These are phyloP conservation scores for Trifolium repens DNA, from an alignment of 306 rosid species.

Conservation along the genomic window DNA sequence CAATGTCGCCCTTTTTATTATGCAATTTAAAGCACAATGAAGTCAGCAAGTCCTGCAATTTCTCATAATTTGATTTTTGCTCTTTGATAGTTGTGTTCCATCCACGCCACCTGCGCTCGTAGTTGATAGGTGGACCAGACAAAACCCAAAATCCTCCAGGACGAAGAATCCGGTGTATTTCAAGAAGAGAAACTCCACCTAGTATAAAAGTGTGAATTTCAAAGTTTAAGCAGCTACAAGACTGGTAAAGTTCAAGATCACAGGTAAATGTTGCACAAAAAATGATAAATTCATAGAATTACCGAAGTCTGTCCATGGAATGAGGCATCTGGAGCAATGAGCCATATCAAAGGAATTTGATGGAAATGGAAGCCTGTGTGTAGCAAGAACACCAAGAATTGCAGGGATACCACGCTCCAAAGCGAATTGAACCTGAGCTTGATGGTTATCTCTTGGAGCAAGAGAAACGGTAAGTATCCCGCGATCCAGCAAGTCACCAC, in stretches of 20 bases:
- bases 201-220: constrained; percentile 19
- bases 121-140: constrained; percentile 98
- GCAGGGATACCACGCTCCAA: constrained; percentile 99
- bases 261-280: constrained; percentile 1
- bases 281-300: constrained; percentile 34
- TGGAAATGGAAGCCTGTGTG: constrained; percentile 95
- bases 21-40: constrained; percentile 86
- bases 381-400: constrained; percentile 91
- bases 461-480: constrained; percentile 89
- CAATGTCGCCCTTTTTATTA: constrained; percentile 84
- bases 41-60: constrained; percentile 71
- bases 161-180: constrained; percentile 90
- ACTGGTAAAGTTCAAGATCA: constrained; percentile 27
- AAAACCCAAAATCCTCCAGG: constrained; percentile 99
- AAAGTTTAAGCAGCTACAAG: constrained; percentile 25
- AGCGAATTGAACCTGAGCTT: constrained; percentile 99
- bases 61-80: constrained; percentile 74
- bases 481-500: constrained; percentile 94
- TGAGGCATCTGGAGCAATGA: constrained; percentile 99
- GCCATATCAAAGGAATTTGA: constrained; percentile 97
- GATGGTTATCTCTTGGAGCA: constrained; percentile 99
- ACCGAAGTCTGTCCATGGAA: constrained; percentile 98
- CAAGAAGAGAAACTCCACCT: constrained; percentile 91
- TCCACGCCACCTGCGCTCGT: constrained; percentile 85
- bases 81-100: constrained; percentile 96